Conservation (phyloP, 257 asterid genomes). For the Jacaranda copaia region DNA sequence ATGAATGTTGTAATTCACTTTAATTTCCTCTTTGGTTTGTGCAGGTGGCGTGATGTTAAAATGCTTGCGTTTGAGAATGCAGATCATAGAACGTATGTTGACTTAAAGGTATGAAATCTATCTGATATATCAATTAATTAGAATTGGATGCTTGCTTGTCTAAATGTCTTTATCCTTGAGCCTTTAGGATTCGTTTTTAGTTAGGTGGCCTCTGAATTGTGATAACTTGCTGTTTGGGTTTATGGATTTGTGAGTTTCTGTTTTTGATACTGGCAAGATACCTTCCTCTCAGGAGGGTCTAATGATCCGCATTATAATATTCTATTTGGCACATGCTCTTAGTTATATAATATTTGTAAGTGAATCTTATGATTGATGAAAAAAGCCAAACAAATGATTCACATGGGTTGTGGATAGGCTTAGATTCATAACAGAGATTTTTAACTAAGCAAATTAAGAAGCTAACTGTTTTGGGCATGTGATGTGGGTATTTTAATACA, state of each 20-base stretch:
- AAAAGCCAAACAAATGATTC: neutral
- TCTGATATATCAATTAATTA: neutral
- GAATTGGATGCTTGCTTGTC: neutral
- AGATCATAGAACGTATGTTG: conserved; percentile 93
- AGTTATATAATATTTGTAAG: conserved; percentile 9
- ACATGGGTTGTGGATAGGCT: conserved; percentile 33
- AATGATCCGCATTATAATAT: neutral
- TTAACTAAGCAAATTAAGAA: conserved; percentile 23
- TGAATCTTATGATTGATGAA: neutral
- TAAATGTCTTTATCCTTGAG: neutral
- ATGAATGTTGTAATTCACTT: neutral
- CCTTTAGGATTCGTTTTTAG: neutral
- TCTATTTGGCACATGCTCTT: neutral
- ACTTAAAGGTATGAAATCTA: conserved; percentile 70
- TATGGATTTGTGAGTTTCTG: too few species aligned
- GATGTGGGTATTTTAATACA: conserved; percentile 29
- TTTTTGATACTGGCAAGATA: neutral
- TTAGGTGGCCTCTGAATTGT: neutral
- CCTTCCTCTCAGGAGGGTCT: neutral
- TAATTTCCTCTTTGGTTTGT: conserved; percentile 5
- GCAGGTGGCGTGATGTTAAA: conserved; percentile 98
- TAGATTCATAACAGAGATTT: conserved; percentile 12
- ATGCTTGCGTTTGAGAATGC: conserved; percentile 86
- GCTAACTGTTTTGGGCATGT: conserved; percentile 7
- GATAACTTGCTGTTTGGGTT: too few species aligned